A percentile compares a stretch with the other conserved stretches of the same genome.
Evolutionary conservation across 176 grass and related monocot genomes (phyloP).

Genomic region (Triticum timopheevii): DNA sequence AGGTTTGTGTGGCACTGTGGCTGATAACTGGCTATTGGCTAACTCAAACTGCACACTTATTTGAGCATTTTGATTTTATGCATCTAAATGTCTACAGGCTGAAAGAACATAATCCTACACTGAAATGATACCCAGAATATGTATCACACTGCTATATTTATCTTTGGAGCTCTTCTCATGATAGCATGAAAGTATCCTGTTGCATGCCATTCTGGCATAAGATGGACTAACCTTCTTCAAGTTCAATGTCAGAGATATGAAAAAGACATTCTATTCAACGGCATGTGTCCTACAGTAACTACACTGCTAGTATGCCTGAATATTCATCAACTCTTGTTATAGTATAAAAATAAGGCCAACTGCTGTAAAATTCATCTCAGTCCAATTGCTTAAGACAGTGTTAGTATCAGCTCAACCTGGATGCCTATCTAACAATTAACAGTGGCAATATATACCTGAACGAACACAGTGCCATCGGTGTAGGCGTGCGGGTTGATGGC

Average conservation of each 20-base stretch:
- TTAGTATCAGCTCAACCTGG: not conserved
- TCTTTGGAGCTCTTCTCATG: not conserved
- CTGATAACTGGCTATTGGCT: not conserved
- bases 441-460: constrained; percentile 53
- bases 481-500: constrained; percentile 99
- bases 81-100: not conserved
- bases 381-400: not conserved
- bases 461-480: constrained; percentile 88
- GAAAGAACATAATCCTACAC: not conserved
- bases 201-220: too few relatives aligned
- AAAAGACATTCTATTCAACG: not conserved
- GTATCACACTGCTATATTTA: not conserved
- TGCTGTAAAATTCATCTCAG: not conserved
- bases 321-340: too few relatives aligned
- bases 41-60: not conserved
- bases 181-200: not conserved
- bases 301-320: too few relatives aligned
- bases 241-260: not conserved
- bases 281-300: not conserved
- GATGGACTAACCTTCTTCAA: not conserved
- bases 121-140: not conserved
- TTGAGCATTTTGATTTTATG: not conserved
- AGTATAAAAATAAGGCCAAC: not conserved
- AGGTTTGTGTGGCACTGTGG: not conserved
- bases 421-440: not conserved